These are phyloP conservation scores for Bathelium albidoporum DNA, from an alignment of 495 filamentous ascomycete genomes.

Conservation along the genomic window DNA sequence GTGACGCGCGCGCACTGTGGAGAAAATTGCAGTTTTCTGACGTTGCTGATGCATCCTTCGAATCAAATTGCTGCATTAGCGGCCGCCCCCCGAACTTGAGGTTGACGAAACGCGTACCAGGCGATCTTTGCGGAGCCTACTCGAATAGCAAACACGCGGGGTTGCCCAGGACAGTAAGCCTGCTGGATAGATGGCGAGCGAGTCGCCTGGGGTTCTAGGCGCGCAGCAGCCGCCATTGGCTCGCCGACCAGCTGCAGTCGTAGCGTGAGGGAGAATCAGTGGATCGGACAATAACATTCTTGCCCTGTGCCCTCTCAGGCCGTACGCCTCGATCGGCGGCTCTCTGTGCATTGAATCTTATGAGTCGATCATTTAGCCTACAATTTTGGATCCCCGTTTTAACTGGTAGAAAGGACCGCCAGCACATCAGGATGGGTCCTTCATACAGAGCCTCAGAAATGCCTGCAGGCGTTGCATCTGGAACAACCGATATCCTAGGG, in stretches of 20 bases:
- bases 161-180: conserved; percentile 1
- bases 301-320: conserved; percentile 2
- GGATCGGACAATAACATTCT: conserved; percentile 6
- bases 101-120: conserved; percentile 6
- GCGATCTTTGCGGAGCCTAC: conserved; percentile 9
- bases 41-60: conserved; percentile 5
- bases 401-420: conserved; percentile 75
- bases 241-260: conserved; percentile 7
- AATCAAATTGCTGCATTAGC: conserved; percentile 39
- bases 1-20: neutral
- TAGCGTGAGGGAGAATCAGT: conserved; percentile 9
- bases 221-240: conserved; percentile 18
- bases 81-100: conserved; percentile 32
- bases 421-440: conserved; percentile 64
- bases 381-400: conserved; percentile 21
- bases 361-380: conserved; percentile 18
- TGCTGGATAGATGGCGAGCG: conserved; percentile 29
- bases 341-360: conserved; percentile 6
- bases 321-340: conserved; percentile 5
- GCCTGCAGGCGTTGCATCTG: conserved; percentile 25
- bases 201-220: conserved; percentile 4
- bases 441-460: conserved; percentile 28
- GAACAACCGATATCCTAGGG: conserved; percentile 20
- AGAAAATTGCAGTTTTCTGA: conserved; percentile 1
- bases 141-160: conserved; percentile 3